Percentiles rank a stretch among this genome's conserved stretches.
phyloP scores from a whole-genome alignment of 75 land plant genomes.

The Selaginella moellendorffii region DNA sequence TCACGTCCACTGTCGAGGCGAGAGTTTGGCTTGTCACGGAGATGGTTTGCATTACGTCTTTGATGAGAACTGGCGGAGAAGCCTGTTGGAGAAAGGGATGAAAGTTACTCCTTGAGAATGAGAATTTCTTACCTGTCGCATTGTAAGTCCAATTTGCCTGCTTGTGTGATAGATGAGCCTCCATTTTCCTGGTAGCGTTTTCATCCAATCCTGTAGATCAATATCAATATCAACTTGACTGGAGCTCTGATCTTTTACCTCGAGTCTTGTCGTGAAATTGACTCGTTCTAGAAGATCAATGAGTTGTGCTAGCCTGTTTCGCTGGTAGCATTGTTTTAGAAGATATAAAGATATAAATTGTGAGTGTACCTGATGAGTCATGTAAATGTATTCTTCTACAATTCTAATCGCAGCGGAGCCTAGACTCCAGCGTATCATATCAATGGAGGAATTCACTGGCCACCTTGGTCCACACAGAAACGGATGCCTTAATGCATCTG shows the following conservation, averaged over 20 bases:
- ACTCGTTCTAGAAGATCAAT: conserved; percentile 76
- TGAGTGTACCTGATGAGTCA: conserved; percentile 45
- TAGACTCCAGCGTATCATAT: conserved; percentile 72
- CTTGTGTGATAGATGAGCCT: conserved; percentile 70
- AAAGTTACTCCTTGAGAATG: background rate
- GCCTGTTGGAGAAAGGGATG: conserved; percentile 18
- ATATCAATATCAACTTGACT: too few relatives aligned
- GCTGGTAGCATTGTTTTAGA: conserved; percentile 29
- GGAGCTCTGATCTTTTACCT: conserved; percentile 44
- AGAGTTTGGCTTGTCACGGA: conserved; percentile 16
- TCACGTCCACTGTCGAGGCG: conserved; percentile 23
- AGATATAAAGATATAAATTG: background rate
- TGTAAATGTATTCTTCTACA: conserved; percentile 81
- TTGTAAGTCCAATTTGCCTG: conserved; percentile 67
- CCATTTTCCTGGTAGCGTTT: conserved; percentile 65
- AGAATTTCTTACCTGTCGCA: conserved; percentile 33
- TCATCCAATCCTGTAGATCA: conserved; percentile 47
- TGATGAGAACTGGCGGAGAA: conserved; percentile 47
- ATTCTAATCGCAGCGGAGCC: conserved; percentile 87
- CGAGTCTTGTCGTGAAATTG: conserved; percentile 46
- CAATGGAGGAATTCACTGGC: conserved; percentile 60
- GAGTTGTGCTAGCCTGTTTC: conserved; percentile 48
- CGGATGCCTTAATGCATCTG: conserved; percentile 76
- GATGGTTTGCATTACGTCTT: conserved; percentile 33
- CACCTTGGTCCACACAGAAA: conserved; percentile 91